Evolutionary conservation across 2,329 filamentous ascomycete genomes (phyloP).

Genomic region (Pseudogymnoascus sp.): DNA sequence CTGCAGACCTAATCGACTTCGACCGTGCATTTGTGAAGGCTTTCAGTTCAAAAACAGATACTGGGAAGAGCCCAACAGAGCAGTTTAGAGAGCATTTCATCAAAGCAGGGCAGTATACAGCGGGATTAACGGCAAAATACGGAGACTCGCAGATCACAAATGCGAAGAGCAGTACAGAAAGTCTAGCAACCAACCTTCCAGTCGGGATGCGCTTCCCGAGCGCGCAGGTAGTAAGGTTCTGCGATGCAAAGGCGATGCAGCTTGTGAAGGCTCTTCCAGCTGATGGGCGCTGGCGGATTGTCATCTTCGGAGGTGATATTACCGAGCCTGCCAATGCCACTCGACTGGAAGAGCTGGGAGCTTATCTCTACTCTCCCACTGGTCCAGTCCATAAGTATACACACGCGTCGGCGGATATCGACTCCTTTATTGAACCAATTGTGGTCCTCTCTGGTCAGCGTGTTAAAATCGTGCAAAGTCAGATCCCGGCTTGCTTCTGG

Average conservation of each 20-base stretch:
- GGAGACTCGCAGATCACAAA: conserved; percentile 40
- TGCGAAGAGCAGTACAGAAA: conserved; percentile 25
- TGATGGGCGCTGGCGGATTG: conserved; percentile 42
- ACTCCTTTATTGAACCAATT: conserved; percentile 49
- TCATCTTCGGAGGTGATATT: conserved; percentile 41
- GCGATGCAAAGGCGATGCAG: conserved; percentile 50
- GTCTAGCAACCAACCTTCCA: conserved; percentile 34
- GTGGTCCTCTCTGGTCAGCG: conserved; percentile 45
- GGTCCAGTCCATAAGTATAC: conserved; percentile 39
- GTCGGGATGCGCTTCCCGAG: conserved; percentile 50
- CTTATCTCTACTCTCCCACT: conserved; percentile 31
- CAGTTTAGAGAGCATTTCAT: conserved; percentile 50
- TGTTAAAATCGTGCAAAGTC: conserved; percentile 38
- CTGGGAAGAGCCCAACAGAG: conserved; percentile 35
- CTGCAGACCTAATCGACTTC: conserved; percentile 51
- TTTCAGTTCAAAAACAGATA: conserved; percentile 37
- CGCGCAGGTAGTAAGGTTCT: conserved; percentile 50
- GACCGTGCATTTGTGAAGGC: conserved; percentile 46
- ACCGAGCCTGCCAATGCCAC: conserved; percentile 17
- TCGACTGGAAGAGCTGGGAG: conserved; percentile 32
- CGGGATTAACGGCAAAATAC: conserved; percentile 50
- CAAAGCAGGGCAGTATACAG: conserved; percentile 49
- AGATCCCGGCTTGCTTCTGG: conserved; percentile 48
- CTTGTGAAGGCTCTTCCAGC: conserved; percentile 40
- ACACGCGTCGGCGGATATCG: conserved; percentile 33